Conservation (phyloP, 2,329 filamentous ascomycete species). For the Cercospora citrullina region DNA sequence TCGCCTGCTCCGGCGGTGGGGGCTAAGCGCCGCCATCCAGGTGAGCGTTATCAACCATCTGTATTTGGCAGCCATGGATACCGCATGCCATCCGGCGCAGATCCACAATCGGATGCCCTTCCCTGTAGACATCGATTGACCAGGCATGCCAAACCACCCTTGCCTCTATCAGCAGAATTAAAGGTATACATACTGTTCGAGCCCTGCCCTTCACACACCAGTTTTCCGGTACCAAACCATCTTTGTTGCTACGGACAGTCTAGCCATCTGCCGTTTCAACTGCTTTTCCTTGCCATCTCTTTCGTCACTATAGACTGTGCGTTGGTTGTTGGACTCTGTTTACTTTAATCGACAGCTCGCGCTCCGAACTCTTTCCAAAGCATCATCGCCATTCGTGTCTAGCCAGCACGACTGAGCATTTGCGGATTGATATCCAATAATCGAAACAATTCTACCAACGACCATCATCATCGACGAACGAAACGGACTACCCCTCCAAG, state of each 20-base stretch:
- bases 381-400: slow-evolving; percentile 34
- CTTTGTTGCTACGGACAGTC: slow-evolving; percentile 31
- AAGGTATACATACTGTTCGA: slow-evolving; percentile 31
- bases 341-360: slow-evolving; percentile 17
- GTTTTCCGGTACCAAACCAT: slow-evolving; percentile 15
- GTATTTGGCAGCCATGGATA: slow-evolving; percentile 30
- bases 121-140: slow-evolving; percentile 28
- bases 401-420: slow-evolving; percentile 37
- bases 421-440: slow-evolving; percentile 8
- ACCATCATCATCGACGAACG: slow-evolving; percentile 4
- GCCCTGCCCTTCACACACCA: slow-evolving; percentile 16
- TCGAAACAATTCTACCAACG: slow-evolving; percentile 13
- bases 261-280: slow-evolving; percentile 39
- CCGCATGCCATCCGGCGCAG: slow-evolving; percentile 21
- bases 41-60: slow-evolving; percentile 24
- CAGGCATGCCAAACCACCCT: slow-evolving; percentile 27
- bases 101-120: slow-evolving; percentile 28
- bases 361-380: slow-evolving; percentile 10
- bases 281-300: slow-evolving; percentile 25
- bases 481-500: background rate
- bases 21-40: slow-evolving; percentile 27
- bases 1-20: slow-evolving; percentile 27
- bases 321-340: slow-evolving; percentile 1
- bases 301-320: slow-evolving; percentile 13
- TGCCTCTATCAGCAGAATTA: slow-evolving; percentile 25